Conservation (phyloP, 2,329 filamentous ascomycete genomes). For the Akanthomyces uredinophilus region DNA sequence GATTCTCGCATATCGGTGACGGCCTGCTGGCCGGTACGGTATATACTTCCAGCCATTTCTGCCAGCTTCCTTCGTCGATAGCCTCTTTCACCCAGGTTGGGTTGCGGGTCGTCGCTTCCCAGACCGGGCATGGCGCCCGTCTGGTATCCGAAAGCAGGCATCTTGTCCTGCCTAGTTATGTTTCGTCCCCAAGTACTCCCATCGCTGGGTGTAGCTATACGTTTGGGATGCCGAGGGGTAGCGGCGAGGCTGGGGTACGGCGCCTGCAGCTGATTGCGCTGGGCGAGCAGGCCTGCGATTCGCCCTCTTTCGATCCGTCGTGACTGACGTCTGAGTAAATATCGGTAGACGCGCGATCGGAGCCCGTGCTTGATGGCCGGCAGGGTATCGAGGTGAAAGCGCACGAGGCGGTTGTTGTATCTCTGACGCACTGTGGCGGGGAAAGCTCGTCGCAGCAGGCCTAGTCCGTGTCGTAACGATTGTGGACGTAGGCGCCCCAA, state of each 20-base stretch:
- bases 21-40: constrained; percentile 51
- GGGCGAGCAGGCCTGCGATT: constrained; percentile 38
- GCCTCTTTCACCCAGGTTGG: constrained; percentile 53
- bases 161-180: constrained; percentile 23
- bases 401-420: constrained; percentile 60
- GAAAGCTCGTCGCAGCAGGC: constrained; percentile 62
- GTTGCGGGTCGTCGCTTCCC: constrained; percentile 23
- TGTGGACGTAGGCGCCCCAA: constrained; percentile 29
- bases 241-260: constrained; percentile 30
- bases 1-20: constrained; percentile 56
- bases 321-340: constrained; percentile 61
- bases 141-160: constrained; percentile 22
- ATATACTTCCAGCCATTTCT: constrained; percentile 53
- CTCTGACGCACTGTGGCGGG: constrained; percentile 56
- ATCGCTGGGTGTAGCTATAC: constrained; percentile 25
- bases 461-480: constrained; percentile 39
- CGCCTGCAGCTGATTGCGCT: constrained; percentile 40
- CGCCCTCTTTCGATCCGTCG: constrained; percentile 45
- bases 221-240: constrained; percentile 22
- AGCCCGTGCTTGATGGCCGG: constrained; percentile 64
- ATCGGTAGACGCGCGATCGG: constrained; percentile 73
- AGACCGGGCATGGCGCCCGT: constrained; percentile 15
- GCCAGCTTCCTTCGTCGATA: constrained; percentile 74
- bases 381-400: constrained; percentile 69
- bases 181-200: constrained; percentile 28